Evolutionary conservation across 352 stramenopile genomes (phyloP).

Genomic region (Phytopythium oedochilum): DNA sequence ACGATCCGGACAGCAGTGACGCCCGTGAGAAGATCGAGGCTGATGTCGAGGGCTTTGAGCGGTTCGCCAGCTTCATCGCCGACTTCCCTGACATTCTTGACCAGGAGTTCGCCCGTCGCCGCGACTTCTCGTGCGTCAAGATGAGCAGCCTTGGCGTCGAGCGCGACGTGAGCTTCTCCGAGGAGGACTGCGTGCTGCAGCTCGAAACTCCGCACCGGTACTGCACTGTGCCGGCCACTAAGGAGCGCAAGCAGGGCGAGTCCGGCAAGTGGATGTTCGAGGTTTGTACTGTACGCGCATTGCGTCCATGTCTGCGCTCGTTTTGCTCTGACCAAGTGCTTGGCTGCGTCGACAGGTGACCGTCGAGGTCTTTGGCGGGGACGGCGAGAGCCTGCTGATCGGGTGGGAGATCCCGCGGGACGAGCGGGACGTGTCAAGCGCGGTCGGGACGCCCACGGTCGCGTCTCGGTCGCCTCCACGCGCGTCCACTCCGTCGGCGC

Average conservation of each 20-base stretch:
- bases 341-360: conserved; percentile 10
- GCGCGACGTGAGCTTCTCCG: conserved; percentile 59
- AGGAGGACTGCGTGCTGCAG: conserved; percentile 70
- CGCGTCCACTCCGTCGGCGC: not conserved
- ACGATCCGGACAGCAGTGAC: not conserved
- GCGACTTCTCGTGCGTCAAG: conserved; percentile 68
- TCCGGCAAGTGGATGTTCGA: conserved; percentile 82
- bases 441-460: not conserved
- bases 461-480: not conserved
- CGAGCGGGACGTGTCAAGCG: not conserved
- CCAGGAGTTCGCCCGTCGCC: conserved; percentile 51
- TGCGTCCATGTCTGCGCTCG: too few species aligned
- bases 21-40: conserved; percentile 13
- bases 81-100: conserved; percentile 60
- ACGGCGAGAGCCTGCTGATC: conserved; percentile 69
- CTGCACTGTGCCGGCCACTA: conserved; percentile 67
- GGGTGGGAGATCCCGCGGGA: conserved; percentile 67
- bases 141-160: conserved; percentile 59
- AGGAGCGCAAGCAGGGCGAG: conserved; percentile 60
- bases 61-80: conserved; percentile 23
- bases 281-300: not conserved
- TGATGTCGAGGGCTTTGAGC: conserved; percentile 17
- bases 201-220: conserved; percentile 63
- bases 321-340: not conserved
- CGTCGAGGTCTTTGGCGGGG: conserved; percentile 46